Percentiles rank a stretch among this genome's conserved stretches.
Evolutionary conservation across 192 early-diverging fungal genomes (phyloP).

Genomic region (Backusella tarrabulga): DNA sequence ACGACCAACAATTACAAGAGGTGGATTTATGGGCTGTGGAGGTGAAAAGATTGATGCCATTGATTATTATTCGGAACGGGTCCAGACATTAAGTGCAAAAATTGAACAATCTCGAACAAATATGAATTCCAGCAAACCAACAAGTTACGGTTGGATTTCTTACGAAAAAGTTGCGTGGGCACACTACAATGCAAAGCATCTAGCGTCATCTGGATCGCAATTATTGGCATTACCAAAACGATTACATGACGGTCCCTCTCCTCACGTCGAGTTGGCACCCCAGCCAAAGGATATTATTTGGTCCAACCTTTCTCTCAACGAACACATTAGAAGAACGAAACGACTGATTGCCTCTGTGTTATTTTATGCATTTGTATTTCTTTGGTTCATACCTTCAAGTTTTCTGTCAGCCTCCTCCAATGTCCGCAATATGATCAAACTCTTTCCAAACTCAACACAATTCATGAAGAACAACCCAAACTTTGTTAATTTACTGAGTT

Average conservation of each 20-base stretch:
- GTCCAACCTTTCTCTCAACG: slow-evolving; percentile 62
- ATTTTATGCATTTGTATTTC: slow-evolving; percentile 56
- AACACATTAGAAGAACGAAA: slow-evolving; percentile 43
- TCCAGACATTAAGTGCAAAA: slow-evolving; percentile 51
- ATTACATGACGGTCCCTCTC: slow-evolving; percentile 17
- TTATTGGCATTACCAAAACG: slow-evolving; percentile 8
- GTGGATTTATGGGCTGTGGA: slow-evolving; percentile 34
- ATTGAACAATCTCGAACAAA: slow-evolving; percentile 52
- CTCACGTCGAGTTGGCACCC: slow-evolving; percentile 55
- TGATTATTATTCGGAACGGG: slow-evolving; percentile 64
- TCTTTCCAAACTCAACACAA: slow-evolving; percentile 47
- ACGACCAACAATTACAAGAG: slow-evolving; percentile 36
- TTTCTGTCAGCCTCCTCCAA: slow-evolving; percentile 60
- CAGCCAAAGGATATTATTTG: slow-evolving; percentile 77
- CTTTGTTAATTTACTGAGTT: slow-evolving; percentile 59
- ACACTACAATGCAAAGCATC: slow-evolving; percentile 43
- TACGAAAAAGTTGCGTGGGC: slow-evolving; percentile 54
- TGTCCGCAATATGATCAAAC: slow-evolving; percentile 50
- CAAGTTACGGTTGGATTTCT: slow-evolving; percentile 72
- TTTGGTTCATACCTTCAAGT: slow-evolving; percentile 68
- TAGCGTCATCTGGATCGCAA: slow-evolving; percentile 33
- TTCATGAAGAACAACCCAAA: slow-evolving; percentile 51
- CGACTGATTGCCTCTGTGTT: slow-evolving; percentile 42
- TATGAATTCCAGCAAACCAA: slow-evolving; percentile 48
- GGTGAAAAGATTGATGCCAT: slow-evolving; percentile 64